Evolutionary conservation across 179 eudicot species (phyloP).

Genomic region (Pouteria campechiana): DNA sequence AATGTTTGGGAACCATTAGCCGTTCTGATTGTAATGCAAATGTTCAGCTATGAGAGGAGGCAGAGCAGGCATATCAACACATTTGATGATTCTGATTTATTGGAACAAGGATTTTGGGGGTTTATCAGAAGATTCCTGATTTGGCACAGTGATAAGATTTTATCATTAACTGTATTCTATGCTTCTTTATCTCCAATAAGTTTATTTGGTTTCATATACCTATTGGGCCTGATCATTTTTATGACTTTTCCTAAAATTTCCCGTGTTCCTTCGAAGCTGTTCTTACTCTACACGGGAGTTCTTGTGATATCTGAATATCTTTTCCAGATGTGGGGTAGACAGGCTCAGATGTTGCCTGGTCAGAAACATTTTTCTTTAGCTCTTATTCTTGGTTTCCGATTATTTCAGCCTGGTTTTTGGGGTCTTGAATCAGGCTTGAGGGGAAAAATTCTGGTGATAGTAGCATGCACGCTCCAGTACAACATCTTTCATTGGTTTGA

Average conservation of each 20-base stretch:
- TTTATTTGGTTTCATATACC: constrained; percentile 73
- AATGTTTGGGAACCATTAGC: constrained; percentile 92
- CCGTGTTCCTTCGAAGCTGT: constrained; percentile 74
- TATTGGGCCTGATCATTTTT: constrained; percentile 65
- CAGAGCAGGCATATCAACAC: constrained; percentile 49
- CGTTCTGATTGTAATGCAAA: constrained; percentile 90
- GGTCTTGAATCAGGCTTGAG: constrained; percentile 85
- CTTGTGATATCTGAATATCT: constrained; percentile 66
- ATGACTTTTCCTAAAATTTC: constrained; percentile 74
- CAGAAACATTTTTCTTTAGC: constrained; percentile 57
- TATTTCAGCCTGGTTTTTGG: constrained; percentile 60
- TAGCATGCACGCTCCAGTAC: constrained; percentile 88
- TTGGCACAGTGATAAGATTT: constrained; percentile 91
- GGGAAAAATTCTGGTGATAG: constrained; percentile 81
- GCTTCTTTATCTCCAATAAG: constrained; percentile 91
- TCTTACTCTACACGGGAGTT: constrained; percentile 65
- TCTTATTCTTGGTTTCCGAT: constrained; percentile 57
- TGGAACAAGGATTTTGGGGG: constrained; percentile 48
- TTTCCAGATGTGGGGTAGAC: constrained; percentile 92
- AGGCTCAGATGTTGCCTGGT: constrained; percentile 84
- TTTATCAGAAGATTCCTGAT: constrained; percentile 70
- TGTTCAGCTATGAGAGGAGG: constrained; percentile 93
- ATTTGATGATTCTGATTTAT: constrained; percentile 32
- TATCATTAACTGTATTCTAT: constrained; percentile 65
- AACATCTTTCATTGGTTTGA: constrained; percentile 96